Conservation (phyloP, 306 rosid species). For the Citrullus mucosospermus region DNA sequence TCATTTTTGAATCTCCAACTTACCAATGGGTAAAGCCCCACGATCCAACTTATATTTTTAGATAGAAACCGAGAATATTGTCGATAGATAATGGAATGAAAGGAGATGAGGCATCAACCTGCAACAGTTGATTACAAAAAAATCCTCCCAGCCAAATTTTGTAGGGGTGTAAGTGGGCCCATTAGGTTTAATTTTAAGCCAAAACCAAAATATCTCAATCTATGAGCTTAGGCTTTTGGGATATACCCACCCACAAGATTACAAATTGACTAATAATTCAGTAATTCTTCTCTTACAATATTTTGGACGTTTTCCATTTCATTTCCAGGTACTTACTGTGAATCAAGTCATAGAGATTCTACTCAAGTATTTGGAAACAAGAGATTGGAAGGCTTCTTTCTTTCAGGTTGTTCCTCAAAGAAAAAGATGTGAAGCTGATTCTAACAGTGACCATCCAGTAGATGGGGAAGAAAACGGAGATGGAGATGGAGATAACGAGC, state of each 20-base stretch:
- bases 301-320: slow-evolving; percentile 1
- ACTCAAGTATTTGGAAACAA: slow-evolving; percentile 62
- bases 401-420: slow-evolving; percentile 79
- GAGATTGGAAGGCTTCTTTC: slow-evolving; percentile 72
- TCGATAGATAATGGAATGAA: not conserved
- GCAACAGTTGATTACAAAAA: not conserved
- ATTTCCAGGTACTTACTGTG: slow-evolving; percentile 76
- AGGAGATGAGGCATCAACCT: not conserved
- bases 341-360: slow-evolving; percentile 72
- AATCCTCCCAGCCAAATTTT: not conserved
- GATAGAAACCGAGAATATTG: not conserved
- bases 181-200: not conserved
- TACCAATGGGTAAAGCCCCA: not conserved
- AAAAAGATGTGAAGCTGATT: slow-evolving; percentile 47
- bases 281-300: not conserved
- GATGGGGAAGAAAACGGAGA: slow-evolving; percentile 25
- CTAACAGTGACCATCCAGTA: slow-evolving; percentile 22
- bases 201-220: not conserved
- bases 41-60: not conserved
- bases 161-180: not conserved
- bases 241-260: not conserved
- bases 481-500: not conserved
- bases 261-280: not conserved
- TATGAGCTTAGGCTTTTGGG: not conserved
- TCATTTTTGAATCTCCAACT: not conserved